Percentiles rank a stretch among this genome's conserved stretches.
Evolutionary conservation across 139 green algal species (phyloP).

Genomic region (Asterochloris sp.): DNA sequence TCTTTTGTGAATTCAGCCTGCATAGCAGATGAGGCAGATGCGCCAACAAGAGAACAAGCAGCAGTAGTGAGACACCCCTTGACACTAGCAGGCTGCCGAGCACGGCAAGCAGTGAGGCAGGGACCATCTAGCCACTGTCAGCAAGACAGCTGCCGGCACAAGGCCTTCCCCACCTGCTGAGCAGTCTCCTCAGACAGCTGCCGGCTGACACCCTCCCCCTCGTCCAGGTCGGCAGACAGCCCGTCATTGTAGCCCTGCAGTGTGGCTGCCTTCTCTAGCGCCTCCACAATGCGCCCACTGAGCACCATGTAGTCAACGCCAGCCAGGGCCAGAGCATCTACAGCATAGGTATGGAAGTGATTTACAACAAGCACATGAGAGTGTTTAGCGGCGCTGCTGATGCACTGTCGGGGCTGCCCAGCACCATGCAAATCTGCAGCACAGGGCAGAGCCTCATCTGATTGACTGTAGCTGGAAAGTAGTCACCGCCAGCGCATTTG

Average conservation of each 20-base stretch:
- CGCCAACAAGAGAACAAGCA: no score
- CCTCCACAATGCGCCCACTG: constrained; percentile 1
- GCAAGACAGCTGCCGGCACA: neutral
- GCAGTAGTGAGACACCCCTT: no score
- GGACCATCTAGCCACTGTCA: no score
- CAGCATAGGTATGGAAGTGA: neutral
- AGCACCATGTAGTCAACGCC: constrained; percentile 38
- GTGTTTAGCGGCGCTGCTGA: no score
- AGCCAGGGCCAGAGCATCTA: constrained; percentile 69
- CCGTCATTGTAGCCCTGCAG: constrained; percentile 31
- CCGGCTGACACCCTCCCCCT: neutral
- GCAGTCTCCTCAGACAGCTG: constrained; percentile 13
- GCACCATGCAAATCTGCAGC: no score
- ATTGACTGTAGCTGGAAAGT: neutral
- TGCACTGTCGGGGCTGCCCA: no score
- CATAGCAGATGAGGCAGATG: neutral
- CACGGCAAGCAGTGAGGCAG: no score
- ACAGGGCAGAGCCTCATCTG: neutral
- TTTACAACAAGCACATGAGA: neutral
- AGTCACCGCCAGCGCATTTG: no score
- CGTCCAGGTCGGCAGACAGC: constrained; percentile 17
- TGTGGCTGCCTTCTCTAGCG: constrained; percentile 12
- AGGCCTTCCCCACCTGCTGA: neutral
- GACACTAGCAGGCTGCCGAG: no score
- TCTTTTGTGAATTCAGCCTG: constrained; percentile 4